Percentiles rank a stretch among this genome's conserved stretches.
These are phyloP conservation scores for Corymbia citriodora DNA, from an alignment of 441 rosid genomes.

Conservation along the genomic window DNA sequence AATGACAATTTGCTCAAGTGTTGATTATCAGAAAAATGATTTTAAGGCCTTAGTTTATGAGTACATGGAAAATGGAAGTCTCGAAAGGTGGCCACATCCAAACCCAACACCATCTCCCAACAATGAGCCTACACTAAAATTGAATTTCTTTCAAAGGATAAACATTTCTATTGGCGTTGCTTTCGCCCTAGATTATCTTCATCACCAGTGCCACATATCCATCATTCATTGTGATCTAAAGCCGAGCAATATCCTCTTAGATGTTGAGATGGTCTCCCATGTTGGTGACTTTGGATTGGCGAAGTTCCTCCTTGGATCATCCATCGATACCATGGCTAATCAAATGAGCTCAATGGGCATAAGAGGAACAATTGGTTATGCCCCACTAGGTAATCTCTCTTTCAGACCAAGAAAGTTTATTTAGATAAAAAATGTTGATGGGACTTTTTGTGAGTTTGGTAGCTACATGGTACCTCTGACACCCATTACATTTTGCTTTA, in stretches of 20 bases:
- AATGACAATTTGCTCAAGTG: neutral
- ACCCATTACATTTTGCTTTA: neutral
- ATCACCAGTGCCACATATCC: neutral
- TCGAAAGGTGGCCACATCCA: constrained; percentile 11
- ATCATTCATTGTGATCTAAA: neutral
- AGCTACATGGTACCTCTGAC: neutral
- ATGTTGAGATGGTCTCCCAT: neutral
- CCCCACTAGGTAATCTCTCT: neutral
- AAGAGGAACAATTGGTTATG: neutral
- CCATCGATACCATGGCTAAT: neutral
- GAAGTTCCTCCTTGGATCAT: neutral
- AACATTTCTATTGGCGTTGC: neutral
- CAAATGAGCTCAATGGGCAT: neutral
- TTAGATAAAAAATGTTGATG: fast-evolving
- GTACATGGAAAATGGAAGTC: constrained; percentile 15
- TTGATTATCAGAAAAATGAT: neutral
- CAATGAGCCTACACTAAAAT: neutral
- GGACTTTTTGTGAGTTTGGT: neutral
- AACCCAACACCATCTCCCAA: neutral
- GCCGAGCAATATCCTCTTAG: neutral
- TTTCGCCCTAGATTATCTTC: neutral
- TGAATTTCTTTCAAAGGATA: neutral
- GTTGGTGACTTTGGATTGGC: neutral
- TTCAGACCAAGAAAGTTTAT: neutral
- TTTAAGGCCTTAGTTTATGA: constrained; percentile 8